phyloP scores from a whole-genome alignment of 345 rosid species.

The Salix koriyanagi region DNA sequence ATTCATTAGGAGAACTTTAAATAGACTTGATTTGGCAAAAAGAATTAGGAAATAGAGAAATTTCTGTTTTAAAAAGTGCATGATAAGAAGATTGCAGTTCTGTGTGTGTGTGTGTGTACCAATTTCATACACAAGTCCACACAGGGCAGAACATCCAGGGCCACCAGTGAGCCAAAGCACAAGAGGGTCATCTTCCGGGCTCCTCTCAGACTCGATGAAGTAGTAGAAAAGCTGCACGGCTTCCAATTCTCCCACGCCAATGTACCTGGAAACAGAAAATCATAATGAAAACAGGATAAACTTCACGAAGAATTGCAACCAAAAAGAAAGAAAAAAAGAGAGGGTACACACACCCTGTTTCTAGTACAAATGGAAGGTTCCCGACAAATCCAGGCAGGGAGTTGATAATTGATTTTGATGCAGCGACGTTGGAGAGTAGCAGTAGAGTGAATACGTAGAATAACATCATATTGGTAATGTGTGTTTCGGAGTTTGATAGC shows the following conservation, averaged over 20 bases:
- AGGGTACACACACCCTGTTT: conserved; percentile 11
- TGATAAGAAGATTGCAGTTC: background rate
- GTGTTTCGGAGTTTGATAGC: background rate
- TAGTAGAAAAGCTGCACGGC: conserved; percentile 29
- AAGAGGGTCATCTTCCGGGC: conserved; percentile 33
- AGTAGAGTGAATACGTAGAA: background rate
- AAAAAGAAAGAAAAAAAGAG: background rate
- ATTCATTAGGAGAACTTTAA: background rate
- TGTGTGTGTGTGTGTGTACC: conserved; percentile 9
- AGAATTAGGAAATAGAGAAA: background rate
- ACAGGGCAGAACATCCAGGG: conserved; percentile 41
- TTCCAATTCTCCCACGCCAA: conserved; percentile 19
- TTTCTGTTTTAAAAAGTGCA: background rate
- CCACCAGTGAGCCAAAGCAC: conserved; percentile 38
- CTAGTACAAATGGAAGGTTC: conserved; percentile 14
- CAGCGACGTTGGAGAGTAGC: background rate
- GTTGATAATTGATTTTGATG: conserved; percentile 9
- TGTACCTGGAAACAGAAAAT: conserved; percentile 20
- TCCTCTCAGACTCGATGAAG: conserved; percentile 30
- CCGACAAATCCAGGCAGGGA: conserved; percentile 16
- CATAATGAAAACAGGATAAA: background rate
- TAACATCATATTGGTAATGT: background rate
- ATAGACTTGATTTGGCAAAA: background rate
- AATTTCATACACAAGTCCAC: conserved; percentile 28
- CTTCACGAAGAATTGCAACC: background rate